Conservation (phyloP, 352 stramenopile species). For the Thraustotheca clavata region DNA sequence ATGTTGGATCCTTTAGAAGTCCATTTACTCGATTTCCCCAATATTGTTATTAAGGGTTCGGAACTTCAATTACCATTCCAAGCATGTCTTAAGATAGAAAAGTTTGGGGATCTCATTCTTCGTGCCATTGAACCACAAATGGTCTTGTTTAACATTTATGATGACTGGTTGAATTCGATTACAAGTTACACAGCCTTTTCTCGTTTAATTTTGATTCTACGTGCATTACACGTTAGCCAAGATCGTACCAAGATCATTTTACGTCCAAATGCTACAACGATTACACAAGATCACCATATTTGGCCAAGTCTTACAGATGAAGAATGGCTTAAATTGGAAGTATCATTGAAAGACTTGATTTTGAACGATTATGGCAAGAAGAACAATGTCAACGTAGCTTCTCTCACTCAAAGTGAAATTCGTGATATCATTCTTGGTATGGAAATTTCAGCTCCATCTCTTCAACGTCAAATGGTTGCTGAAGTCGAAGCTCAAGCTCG, state of each 20-base stretch:
- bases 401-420: conserved; percentile 99
- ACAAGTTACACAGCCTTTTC: conserved; percentile 99
- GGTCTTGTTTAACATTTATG: conserved; percentile 99
- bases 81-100: conserved; percentile 98
- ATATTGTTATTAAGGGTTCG: conserved; percentile 99
- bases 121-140: conserved; percentile 99
- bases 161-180: conserved; percentile 99
- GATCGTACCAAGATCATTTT: conserved; percentile 95
- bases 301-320: conserved; percentile 99
- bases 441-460: conserved; percentile 98
- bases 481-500: conserved; percentile 99
- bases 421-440: conserved; percentile 99
- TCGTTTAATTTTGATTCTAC: conserved; percentile 98
- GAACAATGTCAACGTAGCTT: conserved; percentile 99
- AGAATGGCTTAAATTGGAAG: conserved; percentile 99
- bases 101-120: conserved; percentile 99
- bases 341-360: conserved; percentile 99
- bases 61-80: conserved; percentile 99
- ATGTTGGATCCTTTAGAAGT: conserved; percentile 99
- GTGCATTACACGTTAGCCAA: conserved; percentile 96
- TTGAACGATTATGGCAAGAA: conserved; percentile 99
- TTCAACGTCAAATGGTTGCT: conserved; percentile 98
- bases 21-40: conserved; percentile 99
- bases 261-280: conserved; percentile 96
- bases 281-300: conserved; percentile 98